phyloP scores from a whole-genome alignment of 306 rosid species.

The Potentilla sterilis region DNA sequence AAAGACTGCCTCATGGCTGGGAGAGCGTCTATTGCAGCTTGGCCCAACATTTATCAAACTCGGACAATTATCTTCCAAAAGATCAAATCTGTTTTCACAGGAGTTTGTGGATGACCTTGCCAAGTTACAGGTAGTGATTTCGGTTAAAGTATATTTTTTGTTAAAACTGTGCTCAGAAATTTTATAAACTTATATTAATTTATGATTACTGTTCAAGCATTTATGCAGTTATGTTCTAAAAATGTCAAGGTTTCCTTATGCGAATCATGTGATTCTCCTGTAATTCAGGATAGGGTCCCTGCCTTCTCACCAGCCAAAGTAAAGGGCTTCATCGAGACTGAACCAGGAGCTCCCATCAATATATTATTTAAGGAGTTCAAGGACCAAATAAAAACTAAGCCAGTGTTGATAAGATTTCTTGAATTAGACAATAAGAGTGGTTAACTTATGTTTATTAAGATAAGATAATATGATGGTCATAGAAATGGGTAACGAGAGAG shows the following conservation, averaged over 20 bases:
- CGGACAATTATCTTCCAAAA: constrained; percentile 89
- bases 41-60: constrained; percentile 95
- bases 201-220: neutral
- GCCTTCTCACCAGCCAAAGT: constrained; percentile 86
- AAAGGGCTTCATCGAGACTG: constrained; percentile 67
- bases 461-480: no score
- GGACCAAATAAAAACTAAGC: no score
- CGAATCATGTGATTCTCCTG: constrained; percentile 12
- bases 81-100: constrained; percentile 84
- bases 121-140: constrained; percentile 66
- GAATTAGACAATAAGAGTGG: no score
- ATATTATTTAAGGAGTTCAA: constrained; percentile 74
- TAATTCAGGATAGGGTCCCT: constrained; percentile 79
- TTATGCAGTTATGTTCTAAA: neutral
- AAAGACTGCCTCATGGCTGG: constrained; percentile 81
- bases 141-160: neutral
- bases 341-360: constrained; percentile 64
- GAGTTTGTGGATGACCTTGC: constrained; percentile 92
- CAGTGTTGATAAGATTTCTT: no score
- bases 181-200: neutral
- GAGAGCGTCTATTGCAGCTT: constrained; percentile 81
- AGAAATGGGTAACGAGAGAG: no score
- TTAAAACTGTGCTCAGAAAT: neutral
- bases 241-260: constrained; percentile 9
- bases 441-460: no score